phyloP scores from a whole-genome alignment of 148 eudicot genomes.

The Silene latifolia region DNA sequence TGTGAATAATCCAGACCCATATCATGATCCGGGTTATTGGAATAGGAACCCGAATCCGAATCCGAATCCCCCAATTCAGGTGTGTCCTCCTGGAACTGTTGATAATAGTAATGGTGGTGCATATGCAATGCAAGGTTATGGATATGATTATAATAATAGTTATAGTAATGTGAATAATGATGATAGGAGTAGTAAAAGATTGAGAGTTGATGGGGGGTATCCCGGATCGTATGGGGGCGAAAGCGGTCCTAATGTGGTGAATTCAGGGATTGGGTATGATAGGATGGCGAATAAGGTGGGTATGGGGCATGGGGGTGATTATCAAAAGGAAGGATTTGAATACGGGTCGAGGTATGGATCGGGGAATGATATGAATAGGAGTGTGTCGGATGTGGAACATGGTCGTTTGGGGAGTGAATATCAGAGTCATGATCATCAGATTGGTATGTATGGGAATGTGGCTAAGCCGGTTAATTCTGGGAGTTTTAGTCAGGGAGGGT shows the following conservation, averaged over 20 bases:
- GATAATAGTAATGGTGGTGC: conserved; percentile 13
- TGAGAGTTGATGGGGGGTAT: conserved; percentile 47
- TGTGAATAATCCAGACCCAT: conserved; percentile 24
- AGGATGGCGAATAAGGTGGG: conserved; percentile 9
- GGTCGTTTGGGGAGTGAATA: conserved; percentile 19
- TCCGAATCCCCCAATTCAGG: conserved; percentile 16
- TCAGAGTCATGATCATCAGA: conserved; percentile 20
- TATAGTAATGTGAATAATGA: conserved; percentile 18
- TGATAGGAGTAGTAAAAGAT: conserved; percentile 55
- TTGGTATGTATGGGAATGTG: conserved; percentile 23
- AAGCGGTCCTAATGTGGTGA: conserved; percentile 12
- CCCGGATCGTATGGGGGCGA: conserved; percentile 22
- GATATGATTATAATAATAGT: conserved; percentile 24
- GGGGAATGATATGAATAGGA: conserved; percentile 5
- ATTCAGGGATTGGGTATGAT: conserved; percentile 19
- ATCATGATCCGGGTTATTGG: conserved; percentile 32
- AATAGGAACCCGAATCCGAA: conserved; percentile 28
- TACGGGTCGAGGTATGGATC: conserved; percentile 12
- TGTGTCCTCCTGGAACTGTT: conserved; percentile 16
- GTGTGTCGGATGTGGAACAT: background rate
- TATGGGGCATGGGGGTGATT: conserved; percentile 17
- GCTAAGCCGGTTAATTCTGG: conserved; percentile 9
- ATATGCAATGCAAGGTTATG: conserved; percentile 21
- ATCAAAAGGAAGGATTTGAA: conserved; percentile 16
- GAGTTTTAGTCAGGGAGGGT: conserved; percentile 18